Conservation (phyloP, 805 yeast species). For the Hanseniaspora meyeri region DNA sequence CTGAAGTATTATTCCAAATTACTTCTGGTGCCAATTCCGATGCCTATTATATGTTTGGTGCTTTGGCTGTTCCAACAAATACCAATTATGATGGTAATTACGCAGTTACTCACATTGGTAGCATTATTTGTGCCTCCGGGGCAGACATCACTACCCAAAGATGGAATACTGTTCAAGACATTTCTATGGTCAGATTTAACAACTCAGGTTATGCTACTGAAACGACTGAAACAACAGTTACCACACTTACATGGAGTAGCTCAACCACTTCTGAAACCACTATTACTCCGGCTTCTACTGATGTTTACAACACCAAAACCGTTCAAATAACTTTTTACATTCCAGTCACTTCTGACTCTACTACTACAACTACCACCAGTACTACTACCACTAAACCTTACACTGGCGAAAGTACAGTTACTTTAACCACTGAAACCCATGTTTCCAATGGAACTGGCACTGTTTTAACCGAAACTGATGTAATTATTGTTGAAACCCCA, state of each 20-base stretch:
- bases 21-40: background rate
- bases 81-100: constrained; percentile 16
- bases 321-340: constrained; percentile 7
- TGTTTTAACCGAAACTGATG: constrained; percentile 8
- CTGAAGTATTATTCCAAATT: constrained; percentile 12
- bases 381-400: constrained; percentile 20
- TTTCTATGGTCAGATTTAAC: constrained; percentile 14
- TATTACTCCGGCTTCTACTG: constrained; percentile 7
- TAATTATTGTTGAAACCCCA: background rate
- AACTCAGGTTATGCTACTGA: constrained; percentile 10
- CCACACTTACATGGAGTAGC: constrained; percentile 11
- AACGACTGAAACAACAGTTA: constrained; percentile 11
- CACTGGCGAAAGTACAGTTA: constrained; percentile 14
- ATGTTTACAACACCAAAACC: constrained; percentile 2
- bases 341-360: background rate
- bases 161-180: constrained; percentile 18
- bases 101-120: constrained; percentile 17
- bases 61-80: constrained; percentile 18
- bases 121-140: constrained; percentile 16
- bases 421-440: constrained; percentile 17
- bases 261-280: constrained; percentile 6
- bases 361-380: constrained; percentile 15
- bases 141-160: constrained; percentile 15
- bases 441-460: constrained; percentile 17
- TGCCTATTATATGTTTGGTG: constrained; percentile 15